These are phyloP conservation scores for Linum tenue DNA, from an alignment of 345 rosid species.

Conservation along the genomic window DNA sequence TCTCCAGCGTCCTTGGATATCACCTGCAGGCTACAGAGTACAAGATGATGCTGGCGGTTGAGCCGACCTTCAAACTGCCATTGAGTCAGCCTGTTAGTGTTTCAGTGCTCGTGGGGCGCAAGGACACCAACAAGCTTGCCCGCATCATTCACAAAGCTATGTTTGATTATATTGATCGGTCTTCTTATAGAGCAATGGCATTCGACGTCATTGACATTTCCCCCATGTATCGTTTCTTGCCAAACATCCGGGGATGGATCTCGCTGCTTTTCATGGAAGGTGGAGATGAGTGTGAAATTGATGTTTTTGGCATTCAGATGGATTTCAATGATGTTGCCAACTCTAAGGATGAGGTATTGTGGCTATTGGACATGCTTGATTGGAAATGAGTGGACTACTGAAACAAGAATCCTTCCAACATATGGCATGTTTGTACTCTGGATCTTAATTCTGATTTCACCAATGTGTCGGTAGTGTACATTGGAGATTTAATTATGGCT, in stretches of 20 bases:
- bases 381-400: conserved; percentile 53
- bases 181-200: conserved; percentile 61
- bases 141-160: conserved; percentile 50
- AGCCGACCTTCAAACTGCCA: conserved; percentile 57
- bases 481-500: no score
- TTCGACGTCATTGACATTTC: conserved; percentile 77
- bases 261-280: conserved; percentile 72
- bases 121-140: conserved; percentile 63
- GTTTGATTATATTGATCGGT: conserved; percentile 68
- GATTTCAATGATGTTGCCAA: conserved; percentile 80
- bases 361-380: conserved; percentile 88
- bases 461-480: no score
- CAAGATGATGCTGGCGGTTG: conserved; percentile 70
- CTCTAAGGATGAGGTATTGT: conserved; percentile 76
- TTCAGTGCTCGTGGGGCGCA: conserved; percentile 66
- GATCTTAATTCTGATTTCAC: no score
- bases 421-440: no score
- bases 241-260: conserved; percentile 77
- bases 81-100: conserved; percentile 46
- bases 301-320: conserved; percentile 78
- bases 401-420: no score
- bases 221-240: conserved; percentile 64
- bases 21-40: conserved; percentile 45
- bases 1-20: conserved; percentile 36
- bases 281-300: conserved; percentile 43